These are phyloP conservation scores for Trypanosoma brucei DNA, from an alignment of 208 protist genomes.

Conservation along the genomic window DNA sequence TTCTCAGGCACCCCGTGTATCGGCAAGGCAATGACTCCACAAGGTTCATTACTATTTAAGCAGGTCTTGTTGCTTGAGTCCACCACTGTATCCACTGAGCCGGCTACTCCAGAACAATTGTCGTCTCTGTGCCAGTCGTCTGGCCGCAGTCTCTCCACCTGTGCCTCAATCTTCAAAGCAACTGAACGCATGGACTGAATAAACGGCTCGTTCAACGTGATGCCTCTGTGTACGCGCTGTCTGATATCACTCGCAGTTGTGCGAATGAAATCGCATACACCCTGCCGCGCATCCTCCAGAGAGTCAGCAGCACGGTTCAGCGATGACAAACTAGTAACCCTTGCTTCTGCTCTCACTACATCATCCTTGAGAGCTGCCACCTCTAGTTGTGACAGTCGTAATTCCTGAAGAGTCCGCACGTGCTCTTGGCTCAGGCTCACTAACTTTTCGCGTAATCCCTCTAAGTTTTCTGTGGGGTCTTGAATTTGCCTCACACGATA, in stretches of 20 bases:
- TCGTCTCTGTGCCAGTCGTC: neutral
- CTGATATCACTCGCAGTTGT: slow-evolving; percentile 12
- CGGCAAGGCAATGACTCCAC: neutral
- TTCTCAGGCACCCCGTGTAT: too few relatives aligned
- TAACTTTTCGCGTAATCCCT: slow-evolving; percentile 1
- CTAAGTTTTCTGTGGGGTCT: neutral
- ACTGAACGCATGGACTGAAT: slow-evolving; percentile 36
- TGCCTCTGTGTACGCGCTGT: slow-evolving; percentile 7
- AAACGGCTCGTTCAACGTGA: slow-evolving; percentile 27
- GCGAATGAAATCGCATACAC: slow-evolving; percentile 7
- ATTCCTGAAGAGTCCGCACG: neutral
- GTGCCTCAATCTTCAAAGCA: slow-evolving; percentile 46
- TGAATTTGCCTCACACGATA: neutral
- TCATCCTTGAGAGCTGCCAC: slow-evolving; percentile 14
- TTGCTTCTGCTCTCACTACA: slow-evolving; percentile 7
- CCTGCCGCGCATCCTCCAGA: slow-evolving; percentile 14
- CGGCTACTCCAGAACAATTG: neutral
- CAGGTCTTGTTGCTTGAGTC: too few relatives aligned
- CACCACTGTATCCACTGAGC: neutral
- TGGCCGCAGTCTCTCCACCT: slow-evolving; percentile 28
- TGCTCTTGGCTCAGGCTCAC: slow-evolving; percentile 2
- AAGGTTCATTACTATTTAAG: slow-evolving; percentile 4
- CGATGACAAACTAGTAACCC: slow-evolving; percentile 1
- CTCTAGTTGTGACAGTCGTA: slow-evolving; percentile 8
- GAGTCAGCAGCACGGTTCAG: slow-evolving; percentile 14